Percentiles rank a stretch among this genome's conserved stretches.
These are phyloP conservation scores for Nevesoporus exiguus DNA, from an alignment of 768 basidiomycete species.

Conservation along the genomic window DNA sequence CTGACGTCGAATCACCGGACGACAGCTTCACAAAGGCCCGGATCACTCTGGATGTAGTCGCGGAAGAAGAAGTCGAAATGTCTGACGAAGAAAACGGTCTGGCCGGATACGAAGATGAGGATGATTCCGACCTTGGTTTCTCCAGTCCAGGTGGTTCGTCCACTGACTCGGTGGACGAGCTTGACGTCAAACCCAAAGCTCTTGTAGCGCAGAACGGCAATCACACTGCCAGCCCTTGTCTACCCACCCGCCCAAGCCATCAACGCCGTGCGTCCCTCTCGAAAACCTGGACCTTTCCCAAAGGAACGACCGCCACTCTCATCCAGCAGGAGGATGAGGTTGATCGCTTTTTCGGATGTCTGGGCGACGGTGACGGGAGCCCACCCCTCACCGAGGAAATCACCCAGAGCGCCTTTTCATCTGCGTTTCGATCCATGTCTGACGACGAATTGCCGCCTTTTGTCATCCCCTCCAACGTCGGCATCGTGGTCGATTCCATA, in stretches of 20 bases:
- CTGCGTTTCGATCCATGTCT: constrained; percentile 43
- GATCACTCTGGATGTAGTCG: constrained; percentile 53
- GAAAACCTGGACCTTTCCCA: constrained; percentile 71
- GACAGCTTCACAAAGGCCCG: constrained; percentile 39
- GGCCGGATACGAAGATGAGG: constrained; percentile 69
- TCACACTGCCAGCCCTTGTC: neutral
- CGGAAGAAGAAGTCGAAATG: constrained; percentile 48
- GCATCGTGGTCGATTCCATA: constrained; percentile 36
- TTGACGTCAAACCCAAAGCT: constrained; percentile 15
- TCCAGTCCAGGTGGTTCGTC: constrained; percentile 47
- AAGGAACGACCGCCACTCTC: constrained; percentile 22
- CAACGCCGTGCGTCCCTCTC: constrained; percentile 45
- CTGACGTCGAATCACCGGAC: constrained; percentile 64
- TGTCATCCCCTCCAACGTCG: constrained; percentile 44
- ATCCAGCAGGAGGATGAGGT: constrained; percentile 43
- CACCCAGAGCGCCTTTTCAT: constrained; percentile 58
- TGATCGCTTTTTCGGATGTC: constrained; percentile 75
- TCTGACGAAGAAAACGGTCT: constrained; percentile 52
- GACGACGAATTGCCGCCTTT: constrained; percentile 51
- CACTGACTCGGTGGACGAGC: constrained; percentile 52
- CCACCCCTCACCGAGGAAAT: constrained; percentile 48
- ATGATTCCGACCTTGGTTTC: constrained; percentile 51
- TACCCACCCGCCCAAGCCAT: constrained; percentile 26
- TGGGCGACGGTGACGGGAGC: constrained; percentile 51
- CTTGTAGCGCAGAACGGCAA: constrained; percentile 12